Base-by-base conservation (phyloP, 2,329 filamentous ascomycete genomes). In the Hypocreales sp. region DNA sequence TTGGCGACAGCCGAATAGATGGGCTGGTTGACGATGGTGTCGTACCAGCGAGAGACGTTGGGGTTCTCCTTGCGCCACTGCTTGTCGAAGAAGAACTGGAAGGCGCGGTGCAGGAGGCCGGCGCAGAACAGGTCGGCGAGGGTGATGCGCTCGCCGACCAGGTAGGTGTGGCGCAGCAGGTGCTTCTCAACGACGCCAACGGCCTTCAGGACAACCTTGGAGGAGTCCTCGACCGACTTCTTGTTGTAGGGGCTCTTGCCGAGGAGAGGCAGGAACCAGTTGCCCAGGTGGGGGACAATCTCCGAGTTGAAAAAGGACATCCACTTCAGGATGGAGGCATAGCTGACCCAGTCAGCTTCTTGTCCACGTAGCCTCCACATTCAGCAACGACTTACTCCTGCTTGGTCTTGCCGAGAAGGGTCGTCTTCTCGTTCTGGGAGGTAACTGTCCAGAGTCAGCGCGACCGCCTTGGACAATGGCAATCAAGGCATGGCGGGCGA, bases 351-450 rank as follows among this genome's bases (percentile, higher is more conserved):
- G n/a, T n/a, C n/a, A n/a, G n/a, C n/a, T n/a, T n/a, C n/a, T n/a
- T n/a, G n/a, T n/a, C n/a, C n/a, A n/a, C n/a, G n/a, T n/a, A n/a
- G n/a, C n/a, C n/a, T n/a, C n/a, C n/a, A n/a, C n/a, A n/a, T n/a
- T n/a, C n/a, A n/a, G n/a, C 9, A 12, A n/a, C 10, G 32, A 53
- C 67, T 55, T 64, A 84, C 75, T 98, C 90, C 70, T 98, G 87
- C 79, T 98, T 98, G 65, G 86, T 98, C 79, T 95, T 95, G 54
- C 90, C 90, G 47, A 98, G 76, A 42, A 98, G 84, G 45, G 84
- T 92, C 48, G 90, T 98, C 79, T 95, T 95, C 78, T 95, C 90
- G 60, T 98, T 98, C 67, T 98, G 90, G 46, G 90, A 95, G 49
- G 90, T 84, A 56, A 98, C 90, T 95, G 51, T 36, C 35, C 33